Evolutionary conservation across 352 stramenopile genomes (phyloP).

Genomic region (Phytopythium cucurbitacearum): DNA sequence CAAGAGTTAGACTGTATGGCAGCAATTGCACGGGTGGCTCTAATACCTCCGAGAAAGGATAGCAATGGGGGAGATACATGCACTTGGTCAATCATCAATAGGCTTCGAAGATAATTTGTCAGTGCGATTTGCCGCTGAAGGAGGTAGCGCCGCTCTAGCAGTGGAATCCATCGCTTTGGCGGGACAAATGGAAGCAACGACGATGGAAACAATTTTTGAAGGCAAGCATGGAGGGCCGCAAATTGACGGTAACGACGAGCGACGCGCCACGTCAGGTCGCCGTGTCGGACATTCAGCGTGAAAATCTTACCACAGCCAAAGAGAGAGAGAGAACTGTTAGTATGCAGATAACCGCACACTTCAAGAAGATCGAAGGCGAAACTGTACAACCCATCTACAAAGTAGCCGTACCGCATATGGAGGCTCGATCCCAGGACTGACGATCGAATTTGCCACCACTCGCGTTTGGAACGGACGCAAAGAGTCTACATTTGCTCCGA

Average conservation of each 20-base stretch:
- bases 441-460: slow-evolving; percentile 28
- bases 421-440: slow-evolving; percentile 35
- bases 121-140: slow-evolving; percentile 27
- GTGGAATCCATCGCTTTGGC: slow-evolving; percentile 30
- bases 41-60: slow-evolving; percentile 50
- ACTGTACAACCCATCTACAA: no score
- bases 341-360: background rate
- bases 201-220: slow-evolving; percentile 8
- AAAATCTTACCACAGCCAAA: slow-evolving; percentile 27
- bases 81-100: slow-evolving; percentile 37
- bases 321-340: background rate
- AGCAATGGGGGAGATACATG: slow-evolving; percentile 38
- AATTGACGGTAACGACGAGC: slow-evolving; percentile 44
- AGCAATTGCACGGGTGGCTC: background rate
- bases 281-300: slow-evolving; percentile 30
- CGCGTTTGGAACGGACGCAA: slow-evolving; percentile 11
- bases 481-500: no score
- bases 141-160: slow-evolving; percentile 35
- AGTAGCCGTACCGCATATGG: slow-evolving; percentile 23
- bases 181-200: slow-evolving; percentile 25
- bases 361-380: background rate
- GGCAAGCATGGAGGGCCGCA: slow-evolving; percentile 23
- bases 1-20: background rate
- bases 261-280: slow-evolving; percentile 39
- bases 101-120: slow-evolving; percentile 37